These are phyloP conservation scores for Euphrasia arctica DNA, from an alignment of 305 asterid genomes.

Conservation along the genomic window DNA sequence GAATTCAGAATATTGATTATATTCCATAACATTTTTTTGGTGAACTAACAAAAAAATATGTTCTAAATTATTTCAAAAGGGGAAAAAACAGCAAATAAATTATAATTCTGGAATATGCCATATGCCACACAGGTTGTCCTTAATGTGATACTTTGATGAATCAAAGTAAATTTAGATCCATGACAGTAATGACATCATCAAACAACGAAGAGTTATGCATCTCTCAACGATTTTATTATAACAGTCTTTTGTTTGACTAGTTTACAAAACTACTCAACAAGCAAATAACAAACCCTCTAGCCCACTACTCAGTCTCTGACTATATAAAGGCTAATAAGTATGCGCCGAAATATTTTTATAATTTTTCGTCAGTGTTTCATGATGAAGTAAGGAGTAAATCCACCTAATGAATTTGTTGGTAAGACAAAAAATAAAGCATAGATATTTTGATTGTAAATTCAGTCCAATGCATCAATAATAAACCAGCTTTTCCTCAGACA, in stretches of 20 bases:
- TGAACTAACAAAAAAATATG: background rate
- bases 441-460: constrained; percentile 16
- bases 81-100: too few relatives aligned
- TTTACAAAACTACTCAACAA: constrained; percentile 12
- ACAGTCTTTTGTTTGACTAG: constrained; percentile 4
- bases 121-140: background rate
- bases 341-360: too few relatives aligned
- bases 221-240: background rate
- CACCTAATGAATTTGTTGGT: too few relatives aligned
- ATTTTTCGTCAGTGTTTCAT: too few relatives aligned
- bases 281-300: background rate
- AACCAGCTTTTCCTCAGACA: background rate
- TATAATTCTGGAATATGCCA: too few relatives aligned
- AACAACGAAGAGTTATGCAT: constrained; percentile 6
- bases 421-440: constrained; percentile 13
- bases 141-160: background rate
- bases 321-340: too few relatives aligned
- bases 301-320: background rate
- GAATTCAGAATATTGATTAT: constrained; percentile 20
- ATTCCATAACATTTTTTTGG: background rate
- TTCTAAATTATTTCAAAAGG: background rate
- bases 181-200: background rate
- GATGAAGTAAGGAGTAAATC: too few relatives aligned
- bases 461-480: constrained; percentile 21
- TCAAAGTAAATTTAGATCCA: constrained; percentile 8